Evolutionary conservation across 2,329 filamentous ascomycete species (phyloP), one percentile per base, ranked within the genome.

Genomic region (Verticillium nubilum): DNA sequence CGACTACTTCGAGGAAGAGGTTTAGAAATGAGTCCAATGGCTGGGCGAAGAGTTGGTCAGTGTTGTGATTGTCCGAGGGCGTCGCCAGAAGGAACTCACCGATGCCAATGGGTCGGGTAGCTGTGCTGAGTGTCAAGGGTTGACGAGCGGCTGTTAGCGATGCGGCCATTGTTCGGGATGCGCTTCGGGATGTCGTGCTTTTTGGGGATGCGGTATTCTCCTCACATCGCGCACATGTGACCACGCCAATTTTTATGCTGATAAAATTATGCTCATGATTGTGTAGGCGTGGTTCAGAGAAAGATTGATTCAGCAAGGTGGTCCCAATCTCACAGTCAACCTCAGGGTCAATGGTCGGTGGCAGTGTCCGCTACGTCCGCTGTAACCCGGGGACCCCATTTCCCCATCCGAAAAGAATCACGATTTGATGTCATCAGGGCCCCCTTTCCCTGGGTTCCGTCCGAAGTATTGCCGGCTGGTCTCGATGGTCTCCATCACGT

Each of bases 101-200:
- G 7, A 47, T 47, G 42, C 19, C 19, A 23, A 47, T 25, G 42
- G 42, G 17, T 9, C 19, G 42, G 42, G n/a, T 23, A 10, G 42
- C 42, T 47, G 42, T 25, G n/a, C 9, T 3, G 19, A 47, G 42
- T 53, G 42, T 19, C 56, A 57, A 33, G n/a, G 26, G 56, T 23
- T 52, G 56, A 25, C 56, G 56, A 31, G 42, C 27, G 4, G 42
- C 27, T 15, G 42, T 57, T 19, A 57, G 42, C 56, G 56, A n/a
- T 57, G 56, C 56, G 33, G 56, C 56, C 56, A 57, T 57, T 57
- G 26, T 42, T 52, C 27, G 27, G 56, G 52, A 28, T 26, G 28
- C 31, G 56, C 26, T 13, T 28, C 56, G 27, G 50, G 17, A 26
- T 52, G 42, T 57, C 42, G 56, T 28, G 27, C 12, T 52, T 52